phyloP scores from a whole-genome alignment of 176 grass and related monocot species.

The Puya raimondii region DNA sequence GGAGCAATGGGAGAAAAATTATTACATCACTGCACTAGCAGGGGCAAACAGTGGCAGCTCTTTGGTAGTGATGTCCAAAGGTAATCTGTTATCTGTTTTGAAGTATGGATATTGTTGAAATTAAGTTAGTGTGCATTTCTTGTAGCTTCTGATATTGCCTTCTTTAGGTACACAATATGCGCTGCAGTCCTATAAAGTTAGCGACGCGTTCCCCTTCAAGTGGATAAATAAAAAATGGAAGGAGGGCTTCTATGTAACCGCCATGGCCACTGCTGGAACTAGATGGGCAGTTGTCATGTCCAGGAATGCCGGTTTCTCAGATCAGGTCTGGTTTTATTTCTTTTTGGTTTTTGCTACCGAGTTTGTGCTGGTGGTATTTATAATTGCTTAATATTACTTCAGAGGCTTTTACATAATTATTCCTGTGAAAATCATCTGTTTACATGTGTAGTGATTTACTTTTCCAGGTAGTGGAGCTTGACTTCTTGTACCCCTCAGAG shows the following conservation, averaged over 20 bases:
- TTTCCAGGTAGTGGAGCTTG: constrained; percentile 84
- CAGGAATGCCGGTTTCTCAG: constrained; percentile 66
- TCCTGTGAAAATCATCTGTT: no score
- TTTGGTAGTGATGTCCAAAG: constrained; percentile 88
- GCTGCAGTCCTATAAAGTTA: constrained; percentile 94
- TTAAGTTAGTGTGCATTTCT: constrained; percentile 4
- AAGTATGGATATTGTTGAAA: background rate
- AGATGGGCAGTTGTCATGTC: constrained; percentile 90
- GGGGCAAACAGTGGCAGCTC: constrained; percentile 77
- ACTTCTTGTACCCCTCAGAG: constrained; percentile 93
- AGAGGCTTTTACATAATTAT: no score
- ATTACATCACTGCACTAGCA: constrained; percentile 68
- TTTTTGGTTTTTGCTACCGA: background rate
- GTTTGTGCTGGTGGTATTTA: no score
- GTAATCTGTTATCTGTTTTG: constrained; percentile 25
- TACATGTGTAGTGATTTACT: background rate
- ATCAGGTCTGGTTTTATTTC: constrained; percentile 45
- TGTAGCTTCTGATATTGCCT: constrained; percentile 16
- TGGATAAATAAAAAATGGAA: constrained; percentile 99
- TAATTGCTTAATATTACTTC: no score
- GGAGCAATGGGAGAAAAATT: constrained; percentile 97
- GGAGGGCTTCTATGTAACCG: constrained; percentile 79
- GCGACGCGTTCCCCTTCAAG: constrained; percentile 84
- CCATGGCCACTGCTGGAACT: constrained; percentile 81
- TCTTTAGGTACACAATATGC: constrained; percentile 71